Evolutionary conservation across 345 rosid species (phyloP).

Genomic region (Anastatica hierochuntica): DNA sequence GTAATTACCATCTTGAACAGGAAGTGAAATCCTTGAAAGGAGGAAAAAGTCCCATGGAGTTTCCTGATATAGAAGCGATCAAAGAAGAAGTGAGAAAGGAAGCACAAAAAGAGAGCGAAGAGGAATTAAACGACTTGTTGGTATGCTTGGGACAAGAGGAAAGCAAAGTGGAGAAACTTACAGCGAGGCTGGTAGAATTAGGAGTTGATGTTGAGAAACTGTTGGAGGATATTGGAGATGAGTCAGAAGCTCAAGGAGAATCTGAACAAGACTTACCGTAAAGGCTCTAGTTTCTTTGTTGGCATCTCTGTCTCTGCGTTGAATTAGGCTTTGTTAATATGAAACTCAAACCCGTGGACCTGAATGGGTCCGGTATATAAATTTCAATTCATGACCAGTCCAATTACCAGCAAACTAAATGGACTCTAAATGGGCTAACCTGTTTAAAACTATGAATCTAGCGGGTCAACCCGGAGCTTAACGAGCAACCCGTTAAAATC

Average conservation of each 20-base stretch:
- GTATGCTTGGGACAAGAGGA: slow-evolving; percentile 98
- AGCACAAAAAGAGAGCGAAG: slow-evolving; percentile 93
- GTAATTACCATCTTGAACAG: slow-evolving; percentile 63
- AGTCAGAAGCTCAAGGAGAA: slow-evolving; percentile 61
- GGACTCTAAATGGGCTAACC: no score
- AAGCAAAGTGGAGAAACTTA: slow-evolving; percentile 86
- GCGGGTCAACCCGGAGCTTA: no score
- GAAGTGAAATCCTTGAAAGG: slow-evolving; percentile 67
- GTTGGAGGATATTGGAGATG: slow-evolving; percentile 88
- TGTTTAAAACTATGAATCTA: no score
- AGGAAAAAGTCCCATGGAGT: slow-evolving; percentile 32
- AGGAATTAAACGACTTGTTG: slow-evolving; percentile 79
- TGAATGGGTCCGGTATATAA: no score
- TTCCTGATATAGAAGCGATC: slow-evolving; percentile 50
- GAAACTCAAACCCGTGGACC: no score
- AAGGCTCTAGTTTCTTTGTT: no score
- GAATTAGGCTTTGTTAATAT: no score
- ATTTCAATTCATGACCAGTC: no score
- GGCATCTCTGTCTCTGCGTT: no score
- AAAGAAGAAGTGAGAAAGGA: slow-evolving; percentile 88
- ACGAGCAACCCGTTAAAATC: no score
- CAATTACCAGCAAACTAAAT: no score
- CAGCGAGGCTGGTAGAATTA: slow-evolving; percentile 56
- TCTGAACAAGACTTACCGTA: slow-evolving; percentile 53
- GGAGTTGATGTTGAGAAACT: slow-evolving; percentile 80